Evolutionary conservation across 768 basidiomycete species (phyloP), one percentile per base, ranked within the genome.

Genomic region (Gelatoporia subvermispora): DNA sequence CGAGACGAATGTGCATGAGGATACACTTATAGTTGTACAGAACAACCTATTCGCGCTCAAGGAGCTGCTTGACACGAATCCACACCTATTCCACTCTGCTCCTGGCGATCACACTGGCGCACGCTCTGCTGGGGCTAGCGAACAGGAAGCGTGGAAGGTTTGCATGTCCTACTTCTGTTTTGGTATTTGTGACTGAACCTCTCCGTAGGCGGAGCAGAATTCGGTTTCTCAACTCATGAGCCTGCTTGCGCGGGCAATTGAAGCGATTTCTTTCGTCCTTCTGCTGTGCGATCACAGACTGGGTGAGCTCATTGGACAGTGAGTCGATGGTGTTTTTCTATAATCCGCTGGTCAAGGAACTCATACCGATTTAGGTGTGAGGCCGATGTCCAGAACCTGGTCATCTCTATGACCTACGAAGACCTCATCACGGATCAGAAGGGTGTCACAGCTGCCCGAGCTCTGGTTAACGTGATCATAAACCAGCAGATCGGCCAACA

Each of bases 401-500:
- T 95, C 41, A 69, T 71, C 22, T 71, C 74, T 2, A 71, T 95
- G 64, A 90, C 88, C 16, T 97, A 89, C 57, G 86, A 93, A 62
- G 88, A 86, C 24, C 73, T 99, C 31, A 81, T 99, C 52, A 93
- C 90, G 17, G 80, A 82, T 34, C 81, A 85, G 60, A 79, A 84
- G 58, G 96, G 96, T 35, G 81, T 93, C 57, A 84, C 84, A n/a
- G 81, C 85, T 20, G 95, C 96, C 8, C 78, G 91, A 55, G 85
- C 85, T 11, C 70, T 99, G 35, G 94, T 98, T 10, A 98, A 95
- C 54, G 85, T 94, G 25, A 81, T 99, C 56, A 98, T 99, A 56
- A 91, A 99, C 65, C 93, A 95, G 62, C 96, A 99, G 65, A 98
- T 98, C 56, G 90, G 90, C 18, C 92, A 95, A 62, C 93, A 98